Conservation (phyloP, 2,329 filamentous ascomycete species). For the Domatiomyces globalis region DNA sequence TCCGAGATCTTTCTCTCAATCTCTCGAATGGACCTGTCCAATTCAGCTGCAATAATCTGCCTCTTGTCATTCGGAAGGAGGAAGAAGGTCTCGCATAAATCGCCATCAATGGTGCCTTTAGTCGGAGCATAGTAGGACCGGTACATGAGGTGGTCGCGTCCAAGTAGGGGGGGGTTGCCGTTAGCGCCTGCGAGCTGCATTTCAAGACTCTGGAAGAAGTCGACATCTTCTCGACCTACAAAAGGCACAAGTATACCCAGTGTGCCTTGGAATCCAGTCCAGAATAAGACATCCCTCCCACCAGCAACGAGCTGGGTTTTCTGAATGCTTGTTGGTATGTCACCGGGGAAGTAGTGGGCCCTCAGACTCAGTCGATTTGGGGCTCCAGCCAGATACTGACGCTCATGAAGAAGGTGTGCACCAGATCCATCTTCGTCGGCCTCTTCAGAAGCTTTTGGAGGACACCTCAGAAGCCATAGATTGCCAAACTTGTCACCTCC, state of each 20-base stretch:
- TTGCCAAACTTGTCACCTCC: constrained; percentile 98
- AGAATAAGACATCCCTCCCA: constrained; percentile 79
- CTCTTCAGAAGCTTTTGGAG: constrained; percentile 70
- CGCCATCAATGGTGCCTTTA: constrained; percentile 92
- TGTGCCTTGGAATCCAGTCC: constrained; percentile 89
- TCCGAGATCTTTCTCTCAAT: constrained; percentile 90
- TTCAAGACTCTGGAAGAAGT: constrained; percentile 94
- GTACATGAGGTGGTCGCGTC: constrained; percentile 90
- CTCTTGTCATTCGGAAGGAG: constrained; percentile 77
- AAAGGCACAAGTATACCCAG: constrained; percentile 90
- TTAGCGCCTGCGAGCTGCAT: constrained; percentile 56
- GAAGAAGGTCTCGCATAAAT: constrained; percentile 85
- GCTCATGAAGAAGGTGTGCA: constrained; percentile 78
- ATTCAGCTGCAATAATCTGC: constrained; percentile 82
- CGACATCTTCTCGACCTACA: constrained; percentile 76
- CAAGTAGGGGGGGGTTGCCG: constrained; percentile 76
- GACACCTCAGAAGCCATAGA: constrained; percentile 79
- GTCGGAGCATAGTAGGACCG: constrained; percentile 90
- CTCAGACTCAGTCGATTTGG: constrained; percentile 73
- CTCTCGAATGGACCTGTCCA: constrained; percentile 80
- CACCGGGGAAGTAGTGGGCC: constrained; percentile 79
- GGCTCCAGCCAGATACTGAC: constrained; percentile 78
- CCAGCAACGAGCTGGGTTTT: constrained; percentile 84
- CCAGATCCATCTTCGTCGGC: constrained; percentile 86
- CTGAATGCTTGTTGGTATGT: constrained; percentile 79